Evolutionary conservation across 1,284 basidiomycete species (phyloP), one percentile per base, ranked within the genome.

Genomic region (Trichosporon asahii): DNA sequence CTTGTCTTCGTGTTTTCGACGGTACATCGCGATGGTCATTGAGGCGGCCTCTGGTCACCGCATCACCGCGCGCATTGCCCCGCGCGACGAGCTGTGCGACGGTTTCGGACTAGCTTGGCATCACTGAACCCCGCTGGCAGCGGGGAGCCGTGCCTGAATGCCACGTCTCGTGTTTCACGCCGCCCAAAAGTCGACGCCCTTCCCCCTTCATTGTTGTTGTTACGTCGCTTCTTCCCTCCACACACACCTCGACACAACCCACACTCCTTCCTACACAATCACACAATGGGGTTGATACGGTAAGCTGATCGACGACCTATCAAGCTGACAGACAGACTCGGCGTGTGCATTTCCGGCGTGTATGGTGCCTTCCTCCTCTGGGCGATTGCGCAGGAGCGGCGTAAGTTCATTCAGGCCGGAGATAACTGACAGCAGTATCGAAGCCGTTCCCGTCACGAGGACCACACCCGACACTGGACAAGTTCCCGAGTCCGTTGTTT

Each of bases 401-500:
- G 65, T 33, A 33, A 61, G 57, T 61, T n/a, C 8, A 2, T n/a
- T n/a, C 6, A 18, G 29, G 12, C 14, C 25, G 2, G 14, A 27
- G 18, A 3, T 6, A 31, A 11, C 57, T 61, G 27, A 61, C 33
- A 27, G 37, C 66, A 94, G 92, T 95, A 72, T 93, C 93, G 21
- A 90, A 91, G 60, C 93, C 93, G 11, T 94, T 94, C 84, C 86
- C 89, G 70, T 88, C 57, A 6, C 89, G 9, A 85, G 88, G 75
- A 88, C 90, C 73, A 70, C 76, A 21, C 72, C 76, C 0, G 74
- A 78, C 61, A n/a, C 7, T 61, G 57, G 71, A 72, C 76, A 92
- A 90, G 82, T 97, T 97, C 85, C 89, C 90, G 76, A 95, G 92
- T 0, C 89, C 93, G 0, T 85, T 96, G 23, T 91, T 96, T 79